Percentiles rank a stretch among this genome's conserved stretches.
Evolutionary conservation across 192 early-diverging fungal genomes (phyloP).

Genomic region (Umbelopsis isabellina): DNA sequence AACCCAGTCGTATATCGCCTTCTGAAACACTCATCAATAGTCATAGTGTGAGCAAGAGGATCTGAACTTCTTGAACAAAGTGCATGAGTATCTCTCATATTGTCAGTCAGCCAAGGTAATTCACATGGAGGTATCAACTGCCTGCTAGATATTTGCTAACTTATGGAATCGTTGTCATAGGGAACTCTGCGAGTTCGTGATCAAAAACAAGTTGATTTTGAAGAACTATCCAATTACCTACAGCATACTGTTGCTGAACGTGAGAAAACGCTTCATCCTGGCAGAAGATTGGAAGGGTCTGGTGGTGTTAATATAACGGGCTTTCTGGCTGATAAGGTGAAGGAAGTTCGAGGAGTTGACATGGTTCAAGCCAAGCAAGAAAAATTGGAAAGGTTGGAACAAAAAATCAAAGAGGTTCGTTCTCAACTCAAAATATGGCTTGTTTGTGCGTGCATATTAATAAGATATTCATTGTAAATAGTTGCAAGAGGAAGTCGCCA

Average conservation of each 20-base stretch:
- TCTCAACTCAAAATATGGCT: background rate
- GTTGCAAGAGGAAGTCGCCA: slow-evolving; percentile 82
- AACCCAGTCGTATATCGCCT: background rate
- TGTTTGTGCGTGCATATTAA: background rate
- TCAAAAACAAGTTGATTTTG: slow-evolving; percentile 96
- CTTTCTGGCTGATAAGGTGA: slow-evolving; percentile 85
- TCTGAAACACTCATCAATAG: background rate
- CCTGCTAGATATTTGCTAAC: slow-evolving; percentile 38
- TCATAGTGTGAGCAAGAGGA: slow-evolving; percentile 61
- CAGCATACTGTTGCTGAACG: slow-evolving; percentile 72
- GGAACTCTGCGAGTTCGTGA: slow-evolving; percentile 81
- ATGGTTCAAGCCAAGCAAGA: slow-evolving; percentile 80
- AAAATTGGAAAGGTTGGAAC: slow-evolving; percentile 73
- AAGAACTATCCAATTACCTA: slow-evolving; percentile 82
- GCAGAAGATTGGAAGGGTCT: slow-evolving; percentile 57
- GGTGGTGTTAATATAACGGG: slow-evolving; percentile 58
- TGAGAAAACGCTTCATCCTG: slow-evolving; percentile 70
- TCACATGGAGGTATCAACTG: background rate
- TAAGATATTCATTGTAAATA: slow-evolving; percentile 37
- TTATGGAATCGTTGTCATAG: slow-evolving; percentile 32
- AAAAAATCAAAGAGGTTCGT: slow-evolving; percentile 69
- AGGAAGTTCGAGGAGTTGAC: slow-evolving; percentile 88
- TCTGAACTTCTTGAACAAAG: slow-evolving; percentile 68
- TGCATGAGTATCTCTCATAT: slow-evolving; percentile 87
- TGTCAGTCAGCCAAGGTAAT: slow-evolving; percentile 76